A percentile compares a stretch with the other conserved stretches of the same genome.
These are phyloP conservation scores for Pythium rhizo-oryzae DNA, from an alignment of 352 stramenopile genomes.

Conservation along the genomic window DNA sequence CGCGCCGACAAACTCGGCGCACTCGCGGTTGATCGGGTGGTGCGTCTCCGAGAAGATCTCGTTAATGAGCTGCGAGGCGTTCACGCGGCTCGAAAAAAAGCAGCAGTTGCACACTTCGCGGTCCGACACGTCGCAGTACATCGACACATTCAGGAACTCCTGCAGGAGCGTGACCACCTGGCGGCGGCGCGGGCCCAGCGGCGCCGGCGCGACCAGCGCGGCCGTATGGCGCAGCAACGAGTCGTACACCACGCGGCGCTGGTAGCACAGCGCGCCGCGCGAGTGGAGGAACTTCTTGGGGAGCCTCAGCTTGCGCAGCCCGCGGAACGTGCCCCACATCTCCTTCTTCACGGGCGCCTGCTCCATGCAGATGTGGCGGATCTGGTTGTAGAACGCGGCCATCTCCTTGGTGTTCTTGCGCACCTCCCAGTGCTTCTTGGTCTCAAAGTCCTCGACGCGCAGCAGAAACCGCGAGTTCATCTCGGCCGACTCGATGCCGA, in stretches of 20 bases:
- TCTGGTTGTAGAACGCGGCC: slow-evolving; percentile 58
- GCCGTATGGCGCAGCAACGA: slow-evolving; percentile 70
- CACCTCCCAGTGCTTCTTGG: slow-evolving; percentile 57
- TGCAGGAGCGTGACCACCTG: slow-evolving; percentile 57
- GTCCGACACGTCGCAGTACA: slow-evolving; percentile 48
- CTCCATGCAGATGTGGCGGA: slow-evolving; percentile 51
- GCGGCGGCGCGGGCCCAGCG: slow-evolving; percentile 53
- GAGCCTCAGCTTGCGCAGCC: slow-evolving; percentile 48
- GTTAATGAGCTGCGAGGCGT: slow-evolving; percentile 43
- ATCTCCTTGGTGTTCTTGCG: slow-evolving; percentile 66
- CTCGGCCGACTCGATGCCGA: slow-evolving; percentile 41
- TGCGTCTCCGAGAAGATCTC: slow-evolving; percentile 42
- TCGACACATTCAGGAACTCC: slow-evolving; percentile 56
- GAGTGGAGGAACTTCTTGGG: slow-evolving; percentile 62
- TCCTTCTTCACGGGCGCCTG: slow-evolving; percentile 57
- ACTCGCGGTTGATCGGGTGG: slow-evolving; percentile 40
- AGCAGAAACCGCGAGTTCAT: slow-evolving; percentile 42
- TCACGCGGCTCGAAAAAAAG: slow-evolving; percentile 42
- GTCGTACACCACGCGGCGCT: slow-evolving; percentile 68
- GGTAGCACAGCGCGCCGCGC: slow-evolving; percentile 49
- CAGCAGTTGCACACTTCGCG: slow-evolving; percentile 43
- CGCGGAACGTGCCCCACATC: slow-evolving; percentile 58
- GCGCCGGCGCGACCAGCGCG: slow-evolving; percentile 54
- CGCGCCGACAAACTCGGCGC: slow-evolving; percentile 39
- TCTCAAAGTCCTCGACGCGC: slow-evolving; percentile 57